These are phyloP conservation scores for Aristolochia contorta DNA, from an alignment of 164 flowering plant species.

Conservation along the genomic window DNA sequence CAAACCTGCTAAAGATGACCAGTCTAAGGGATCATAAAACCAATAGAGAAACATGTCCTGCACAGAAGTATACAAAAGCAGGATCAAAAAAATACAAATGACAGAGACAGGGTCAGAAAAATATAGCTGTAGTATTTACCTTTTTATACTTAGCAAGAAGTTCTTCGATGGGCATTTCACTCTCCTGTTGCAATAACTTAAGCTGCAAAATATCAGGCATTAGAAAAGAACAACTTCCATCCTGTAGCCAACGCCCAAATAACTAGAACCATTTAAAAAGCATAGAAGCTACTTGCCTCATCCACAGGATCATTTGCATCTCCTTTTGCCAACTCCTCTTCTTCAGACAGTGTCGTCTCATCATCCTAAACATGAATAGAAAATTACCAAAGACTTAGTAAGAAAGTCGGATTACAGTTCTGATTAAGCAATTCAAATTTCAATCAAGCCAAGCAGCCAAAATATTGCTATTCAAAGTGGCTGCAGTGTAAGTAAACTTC, in stretches of 20 bases:
- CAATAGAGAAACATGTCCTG: not conserved
- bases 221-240: slow-evolving; percentile 7
- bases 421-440: too few species aligned
- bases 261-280: too few species aligned
- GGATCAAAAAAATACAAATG: slow-evolving; percentile 2
- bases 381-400: too few species aligned
- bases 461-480: too few species aligned
- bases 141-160: slow-evolving; percentile 73
- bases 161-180: slow-evolving; percentile 81
- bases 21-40: not conserved
- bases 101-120: not conserved
- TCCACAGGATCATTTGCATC: slow-evolving; percentile 47
- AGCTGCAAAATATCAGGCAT: slow-evolving; percentile 45
- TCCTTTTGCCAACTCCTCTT: slow-evolving; percentile 72
- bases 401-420: too few species aligned
- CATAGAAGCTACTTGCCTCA: slow-evolving; percentile 43
- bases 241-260: too few species aligned
- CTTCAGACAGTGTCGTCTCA: slow-evolving; percentile 84
- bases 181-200: slow-evolving; percentile 77
- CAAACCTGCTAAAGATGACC: too few species aligned
- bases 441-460: too few species aligned
- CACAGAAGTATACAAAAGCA: slow-evolving; percentile 1
- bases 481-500: too few species aligned
- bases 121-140: slow-evolving; percentile 26
- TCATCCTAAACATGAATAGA: slow-evolving; percentile 58